phyloP scores from a whole-genome alignment of 108 stramenopile genomes.

The Cyclostephanos invisitatus region DNA sequence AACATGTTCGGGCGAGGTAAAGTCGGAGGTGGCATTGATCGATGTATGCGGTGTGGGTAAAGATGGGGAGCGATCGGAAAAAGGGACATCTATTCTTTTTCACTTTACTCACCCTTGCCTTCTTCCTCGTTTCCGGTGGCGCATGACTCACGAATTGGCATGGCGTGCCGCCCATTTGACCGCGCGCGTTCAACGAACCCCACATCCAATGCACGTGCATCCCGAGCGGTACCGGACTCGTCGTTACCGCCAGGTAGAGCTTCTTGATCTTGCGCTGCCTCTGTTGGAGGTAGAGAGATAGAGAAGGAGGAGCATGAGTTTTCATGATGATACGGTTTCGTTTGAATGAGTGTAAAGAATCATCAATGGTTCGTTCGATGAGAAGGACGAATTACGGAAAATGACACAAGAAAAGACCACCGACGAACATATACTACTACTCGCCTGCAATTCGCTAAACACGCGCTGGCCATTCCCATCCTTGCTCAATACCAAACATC shows the following conservation, averaged over 20 bases:
- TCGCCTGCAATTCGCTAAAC: constrained; percentile 63
- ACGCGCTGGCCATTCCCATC: constrained; percentile 85
- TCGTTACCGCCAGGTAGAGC: constrained; percentile 83
- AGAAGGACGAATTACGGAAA: too few species aligned
- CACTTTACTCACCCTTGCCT: constrained; percentile 49
- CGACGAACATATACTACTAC: neutral
- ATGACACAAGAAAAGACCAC: neutral
- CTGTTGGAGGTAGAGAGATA: constrained; percentile 32
- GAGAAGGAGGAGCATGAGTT: too few species aligned
- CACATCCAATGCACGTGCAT: constrained; percentile 94
- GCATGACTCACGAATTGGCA: constrained; percentile 80
- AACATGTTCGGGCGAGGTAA: too few species aligned
- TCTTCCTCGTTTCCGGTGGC: constrained; percentile 69
- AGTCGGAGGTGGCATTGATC: too few species aligned
- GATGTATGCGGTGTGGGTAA: too few species aligned
- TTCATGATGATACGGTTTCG: too few species aligned
- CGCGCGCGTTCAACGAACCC: constrained; percentile 61
- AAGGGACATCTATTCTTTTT: too few species aligned
- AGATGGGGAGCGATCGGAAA: too few species aligned
- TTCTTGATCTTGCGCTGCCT: constrained; percentile 83
- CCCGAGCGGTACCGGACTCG: constrained; percentile 76
- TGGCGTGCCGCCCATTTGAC: constrained; percentile 74
- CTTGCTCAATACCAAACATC: constrained; percentile 87
- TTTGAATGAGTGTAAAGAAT: neutral
- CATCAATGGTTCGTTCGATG: too few species aligned